Evolutionary conservation across 257 asterid species (phyloP), one percentile per base, ranked within the genome.

Genomic region (Solanum bukasovii): DNA sequence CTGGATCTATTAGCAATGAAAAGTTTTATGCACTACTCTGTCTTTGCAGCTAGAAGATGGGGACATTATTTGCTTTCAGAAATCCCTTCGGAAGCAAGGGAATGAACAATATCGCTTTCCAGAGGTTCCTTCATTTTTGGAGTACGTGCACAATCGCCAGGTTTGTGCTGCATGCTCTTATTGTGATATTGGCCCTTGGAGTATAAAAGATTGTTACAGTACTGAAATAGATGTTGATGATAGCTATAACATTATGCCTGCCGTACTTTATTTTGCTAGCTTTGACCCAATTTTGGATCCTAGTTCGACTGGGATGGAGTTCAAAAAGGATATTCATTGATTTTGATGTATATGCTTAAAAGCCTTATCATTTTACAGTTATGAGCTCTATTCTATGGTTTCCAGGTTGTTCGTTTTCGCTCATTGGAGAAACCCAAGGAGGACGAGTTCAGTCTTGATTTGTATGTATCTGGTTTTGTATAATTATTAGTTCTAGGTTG

Each of bases 341-440:
- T 49, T 49, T 82, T 49, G 70, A 31, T 82, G 70, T 29, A 18
- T 46, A 5, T 49, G 10, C 11, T 18, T 8, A 46, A 46, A 49
- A 49, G 25, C 29, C 25, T 82, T 21, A 18, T 49, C 63, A 18
- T 49, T 82, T 82, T 44, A 61, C 82, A 72, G 35, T 81, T 70
- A 40, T 78, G 33, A 89, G 44, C 75, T 82, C 75, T 87, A 83
- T 91, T 85, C n/a, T 34, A 85, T 89, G 89, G 52, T 84, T 89
- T 86, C 25, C 90, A 95, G 98, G 93, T 94, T 88, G 98, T 95
- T 87, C 97, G 92, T 34, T 95, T 95, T 83, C 98, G 98, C 44
- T 89, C 94, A 23, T 87, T 95, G 90, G 98, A 95, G 92, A 94
- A 91, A 91, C 95, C 98, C 34, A 95, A 93, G 98, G 98, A 95